Evolutionary conservation across 2,329 filamentous ascomycete species (phyloP), one percentile per base, ranked within the genome.

Genomic region (Aureobasidium mangrovei): DNA sequence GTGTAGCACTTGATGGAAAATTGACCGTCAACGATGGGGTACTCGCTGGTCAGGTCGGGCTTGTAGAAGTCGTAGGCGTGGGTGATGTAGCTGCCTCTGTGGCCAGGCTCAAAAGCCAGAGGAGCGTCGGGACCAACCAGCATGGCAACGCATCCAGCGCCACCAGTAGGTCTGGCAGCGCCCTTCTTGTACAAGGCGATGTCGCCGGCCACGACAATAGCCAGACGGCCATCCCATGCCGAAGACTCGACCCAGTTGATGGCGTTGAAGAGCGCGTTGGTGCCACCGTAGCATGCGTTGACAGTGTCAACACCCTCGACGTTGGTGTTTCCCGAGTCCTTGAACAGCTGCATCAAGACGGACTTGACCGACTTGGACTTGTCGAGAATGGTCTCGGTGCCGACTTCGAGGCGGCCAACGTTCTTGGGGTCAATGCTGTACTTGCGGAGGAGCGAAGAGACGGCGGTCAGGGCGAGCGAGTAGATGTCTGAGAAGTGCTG

Each of bases 11-110:
- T 69, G 60, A 77, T 70, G 47, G 74, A 77, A 69, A 72, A 77
- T 35, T 77, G 75, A 43, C 75, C 75, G 60, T 78, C 74, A 12
- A 78, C 75, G 56, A 76, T 65, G 31, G 75, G 75, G 63, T 77
- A 78, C 62, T 78, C 75, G 70, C 72, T 75, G 57, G 74, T 76
- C 56, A 77, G 60, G 60, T 78, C 75, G 53, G 75, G 71, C 73
- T 78, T 78, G 71, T 78, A 78, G 67, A 78, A 78, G 61, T 78
- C 75, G 67, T 77, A 78, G 32, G 69, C 72, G 64, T 77, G 75
- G 59, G 66, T 73, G 62, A 78, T 71, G 67, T 76, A 77, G 62
- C 69, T 72, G 58, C 75, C 75, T 52, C 75, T 72, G 56, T 72
- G 70, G 56, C 74, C 74, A 40, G 75, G 68, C 63, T 78, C 75